Evolutionary conservation across 129 eudicot genomes (phyloP), one percentile per base, ranked within the genome.

Genomic region (Flaveria sonorensis): DNA sequence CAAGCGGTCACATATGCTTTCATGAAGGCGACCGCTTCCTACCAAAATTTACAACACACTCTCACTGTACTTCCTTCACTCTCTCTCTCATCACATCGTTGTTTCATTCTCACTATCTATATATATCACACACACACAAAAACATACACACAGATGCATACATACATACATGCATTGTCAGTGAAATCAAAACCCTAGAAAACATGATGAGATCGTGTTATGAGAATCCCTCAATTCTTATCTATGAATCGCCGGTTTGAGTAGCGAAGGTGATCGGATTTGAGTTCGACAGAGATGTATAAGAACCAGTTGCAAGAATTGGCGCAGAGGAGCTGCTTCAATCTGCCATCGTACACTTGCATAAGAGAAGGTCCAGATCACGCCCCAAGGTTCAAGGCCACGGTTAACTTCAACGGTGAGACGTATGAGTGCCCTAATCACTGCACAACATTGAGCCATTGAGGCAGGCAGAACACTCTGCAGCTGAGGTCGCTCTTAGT

Each of bases 1-100:
- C 53, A 11, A 48, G 53, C 51, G 11, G n/a, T 50, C n/a, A 50
- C 55, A 50, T 14, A 50, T 50, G 18, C 57, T 16, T 15, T 51
- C 57, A 16, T 51, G 57, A 51, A n/a, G 19, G 57, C 57, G 57
- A 51, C 57, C 57, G 4, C 57, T 51, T 51, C 57, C 57, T 51
- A 51, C 57, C 19, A 51, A 51, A 51, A 42, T 51, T 51, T 51
- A 51, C 21, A 51, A 51, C 57, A 51, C 57, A 51, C 57, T 3
- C 21, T 13, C 7, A 51, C 57, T 14, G 7, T 40, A 40, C 45
- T 40, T 42, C 0, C 46, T 39, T 39, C 43, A 39, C 43, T 39
- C 10, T 42, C 46, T 40, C 45, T 4, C 45, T 42, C 46, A 42
- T 42, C 46, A 42, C 46, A 42, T 42, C 46, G 46, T 6, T 42